These are phyloP conservation scores for Wallacemonas collosoma DNA, from an alignment of 208 protist species.

Conservation along the genomic window DNA sequence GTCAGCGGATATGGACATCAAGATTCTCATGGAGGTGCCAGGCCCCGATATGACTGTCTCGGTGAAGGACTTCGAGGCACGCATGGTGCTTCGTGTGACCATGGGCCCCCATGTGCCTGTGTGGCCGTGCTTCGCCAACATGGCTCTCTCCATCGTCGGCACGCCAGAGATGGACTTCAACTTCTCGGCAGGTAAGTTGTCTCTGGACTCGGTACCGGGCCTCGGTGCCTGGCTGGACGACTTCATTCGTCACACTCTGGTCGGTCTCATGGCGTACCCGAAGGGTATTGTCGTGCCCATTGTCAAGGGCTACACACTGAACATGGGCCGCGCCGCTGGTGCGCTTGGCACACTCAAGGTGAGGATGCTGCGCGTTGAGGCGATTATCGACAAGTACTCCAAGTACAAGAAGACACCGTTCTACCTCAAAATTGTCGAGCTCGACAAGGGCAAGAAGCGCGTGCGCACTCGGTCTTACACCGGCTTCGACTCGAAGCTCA, in stretches of 20 bases:
- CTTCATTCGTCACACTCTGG: conserved; percentile 74
- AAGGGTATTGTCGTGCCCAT: conserved; percentile 60
- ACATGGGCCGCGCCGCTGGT: conserved; percentile 38
- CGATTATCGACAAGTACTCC: conserved; percentile 45
- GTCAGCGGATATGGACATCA: conserved; percentile 68
- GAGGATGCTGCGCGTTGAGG: conserved; percentile 44
- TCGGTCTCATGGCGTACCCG: conserved; percentile 62
- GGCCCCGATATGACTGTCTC: conserved; percentile 70
- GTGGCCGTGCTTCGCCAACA: conserved; percentile 77
- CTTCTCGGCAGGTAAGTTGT: conserved; percentile 51
- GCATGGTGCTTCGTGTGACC: conserved; percentile 56
- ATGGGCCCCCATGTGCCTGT: conserved; percentile 63
- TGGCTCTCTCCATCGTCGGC: conserved; percentile 61
- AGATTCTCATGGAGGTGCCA: conserved; percentile 54
- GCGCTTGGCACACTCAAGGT: conserved; percentile 66
- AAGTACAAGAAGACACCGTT: conserved; percentile 71
- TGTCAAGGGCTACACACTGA: conserved; percentile 48
- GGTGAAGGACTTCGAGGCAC: conserved; percentile 57
- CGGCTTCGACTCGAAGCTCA: conserved; percentile 45
- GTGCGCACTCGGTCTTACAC: conserved; percentile 52
- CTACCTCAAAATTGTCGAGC: conserved; percentile 55
- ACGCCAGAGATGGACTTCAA: conserved; percentile 64
- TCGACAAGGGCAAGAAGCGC: conserved; percentile 47
- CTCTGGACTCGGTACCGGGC: conserved; percentile 66
- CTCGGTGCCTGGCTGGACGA: conserved; percentile 59